Evolutionary conservation across 148 eudicot species (phyloP).

Genomic region (Hydrangea macrophylla): DNA sequence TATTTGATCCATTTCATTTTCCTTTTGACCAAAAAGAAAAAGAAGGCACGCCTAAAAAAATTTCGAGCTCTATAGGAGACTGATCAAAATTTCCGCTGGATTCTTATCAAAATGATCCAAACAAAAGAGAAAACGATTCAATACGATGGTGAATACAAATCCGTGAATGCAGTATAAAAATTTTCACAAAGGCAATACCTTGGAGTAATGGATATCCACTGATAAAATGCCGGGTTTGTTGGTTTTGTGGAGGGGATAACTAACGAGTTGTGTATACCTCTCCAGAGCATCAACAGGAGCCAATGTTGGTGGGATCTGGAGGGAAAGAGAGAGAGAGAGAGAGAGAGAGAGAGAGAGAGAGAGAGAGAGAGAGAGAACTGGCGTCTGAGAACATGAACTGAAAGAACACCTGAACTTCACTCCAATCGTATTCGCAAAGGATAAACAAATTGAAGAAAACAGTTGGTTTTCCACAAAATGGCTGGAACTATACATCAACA

Average conservation of each 20-base stretch:
- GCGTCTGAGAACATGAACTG: background rate
- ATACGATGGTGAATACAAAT: no score
- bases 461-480: background rate
- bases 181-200: slow-evolving; percentile 38
- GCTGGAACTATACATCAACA: background rate
- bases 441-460: background rate
- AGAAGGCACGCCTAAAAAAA: background rate
- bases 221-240: slow-evolving; percentile 91
- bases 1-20: background rate
- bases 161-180: background rate
- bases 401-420: background rate
- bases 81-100: no score
- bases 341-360: slow-evolving; percentile 1
- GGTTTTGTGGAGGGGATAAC: slow-evolving; percentile 87
- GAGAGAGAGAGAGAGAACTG: background rate
- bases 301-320: slow-evolving; percentile 78
- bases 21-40: background rate
- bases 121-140: background rate
- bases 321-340: background rate
- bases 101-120: background rate
- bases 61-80: background rate
- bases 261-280: slow-evolving; percentile 73
- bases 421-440: background rate
- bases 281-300: slow-evolving; percentile 75
- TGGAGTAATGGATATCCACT: slow-evolving; percentile 62